Evolutionary conservation across 83 land plant genomes (phyloP).

Genomic region (Isoetes engelmannii): DNA sequence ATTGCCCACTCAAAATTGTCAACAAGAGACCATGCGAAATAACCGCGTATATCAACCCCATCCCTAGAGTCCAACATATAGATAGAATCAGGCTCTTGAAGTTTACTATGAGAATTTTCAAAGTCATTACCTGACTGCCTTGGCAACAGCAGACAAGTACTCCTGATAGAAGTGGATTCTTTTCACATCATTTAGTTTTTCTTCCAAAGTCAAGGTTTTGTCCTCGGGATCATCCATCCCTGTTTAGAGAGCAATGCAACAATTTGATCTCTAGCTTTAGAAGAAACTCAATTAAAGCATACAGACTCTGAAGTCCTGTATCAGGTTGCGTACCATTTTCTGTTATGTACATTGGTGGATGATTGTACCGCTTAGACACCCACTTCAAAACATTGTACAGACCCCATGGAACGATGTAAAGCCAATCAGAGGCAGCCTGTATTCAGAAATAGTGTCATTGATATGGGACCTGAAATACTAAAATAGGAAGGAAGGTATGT

Average conservation of each 20-base stretch:
- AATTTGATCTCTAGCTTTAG: too few relatives aligned
- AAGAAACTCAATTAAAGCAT: too few relatives aligned
- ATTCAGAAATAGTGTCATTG: neutral
- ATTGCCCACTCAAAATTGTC: conserved; percentile 73
- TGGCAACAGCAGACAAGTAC: conserved; percentile 46
- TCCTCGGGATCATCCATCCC: conserved; percentile 70
- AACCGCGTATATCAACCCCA: conserved; percentile 57
- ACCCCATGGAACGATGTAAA: conserved; percentile 76
- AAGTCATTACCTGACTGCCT: conserved; percentile 47
- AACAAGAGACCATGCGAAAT: conserved; percentile 64
- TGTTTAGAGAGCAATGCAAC: too few relatives aligned
- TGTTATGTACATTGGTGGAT: conserved; percentile 52
- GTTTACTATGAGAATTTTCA: neutral
- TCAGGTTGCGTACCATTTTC: conserved; percentile 51
- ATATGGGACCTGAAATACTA: neutral
- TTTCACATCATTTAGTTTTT: conserved; percentile 45
- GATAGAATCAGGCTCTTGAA: neutral
- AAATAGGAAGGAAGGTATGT: too few relatives aligned
- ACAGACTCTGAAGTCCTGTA: too few relatives aligned
- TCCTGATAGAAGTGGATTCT: conserved; percentile 45
- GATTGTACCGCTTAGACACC: conserved; percentile 41
- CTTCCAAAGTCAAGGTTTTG: conserved; percentile 34
- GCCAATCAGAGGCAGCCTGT: conserved; percentile 70
- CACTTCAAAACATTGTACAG: conserved; percentile 46
- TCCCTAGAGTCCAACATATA: conserved; percentile 35